Evolutionary conservation across 345 rosid species (phyloP).

Genomic region (Boechera stricta): DNA sequence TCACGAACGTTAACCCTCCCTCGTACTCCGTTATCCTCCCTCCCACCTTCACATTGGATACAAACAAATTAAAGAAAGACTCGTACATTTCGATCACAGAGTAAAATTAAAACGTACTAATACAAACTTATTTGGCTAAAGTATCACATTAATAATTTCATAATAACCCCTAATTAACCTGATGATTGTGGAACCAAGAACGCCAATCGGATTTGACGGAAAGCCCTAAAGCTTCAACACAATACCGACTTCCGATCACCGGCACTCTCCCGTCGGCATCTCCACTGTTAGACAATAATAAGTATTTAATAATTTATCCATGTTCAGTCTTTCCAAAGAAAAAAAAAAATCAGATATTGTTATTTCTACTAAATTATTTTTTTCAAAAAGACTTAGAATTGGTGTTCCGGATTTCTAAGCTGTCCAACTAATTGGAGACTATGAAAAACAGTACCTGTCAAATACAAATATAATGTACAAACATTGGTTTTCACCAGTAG

Average conservation of each 20-base stretch:
- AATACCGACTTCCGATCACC: constrained; percentile 56
- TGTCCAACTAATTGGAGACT: neutral
- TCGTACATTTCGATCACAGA: neutral
- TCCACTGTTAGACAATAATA: constrained; percentile 47
- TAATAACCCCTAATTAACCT: constrained; percentile 43
- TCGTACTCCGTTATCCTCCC: constrained; percentile 65
- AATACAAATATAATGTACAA: neutral
- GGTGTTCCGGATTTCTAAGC: neutral
- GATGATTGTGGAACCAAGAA: constrained; percentile 62
- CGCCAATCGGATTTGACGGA: constrained; percentile 56
- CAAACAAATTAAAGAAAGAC: neutral
- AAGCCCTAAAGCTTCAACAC: constrained; percentile 56
- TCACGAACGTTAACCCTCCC: constrained; percentile 57
- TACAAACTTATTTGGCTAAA: neutral
- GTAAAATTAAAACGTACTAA: neutral
- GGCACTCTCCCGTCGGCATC: constrained; percentile 70
- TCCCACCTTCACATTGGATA: constrained; percentile 51
- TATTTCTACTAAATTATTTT: neutral
- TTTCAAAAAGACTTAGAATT: neutral
- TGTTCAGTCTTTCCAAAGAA: neutral
- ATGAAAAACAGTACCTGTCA: neutral
- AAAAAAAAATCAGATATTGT: neutral
- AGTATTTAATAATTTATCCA: neutral
- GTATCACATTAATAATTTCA: neutral
- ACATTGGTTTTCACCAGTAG: neutral